Evolutionary conservation across 2,329 filamentous ascomycete species (phyloP).

Genomic region (Colletotrichum tamarilloi): DNA sequence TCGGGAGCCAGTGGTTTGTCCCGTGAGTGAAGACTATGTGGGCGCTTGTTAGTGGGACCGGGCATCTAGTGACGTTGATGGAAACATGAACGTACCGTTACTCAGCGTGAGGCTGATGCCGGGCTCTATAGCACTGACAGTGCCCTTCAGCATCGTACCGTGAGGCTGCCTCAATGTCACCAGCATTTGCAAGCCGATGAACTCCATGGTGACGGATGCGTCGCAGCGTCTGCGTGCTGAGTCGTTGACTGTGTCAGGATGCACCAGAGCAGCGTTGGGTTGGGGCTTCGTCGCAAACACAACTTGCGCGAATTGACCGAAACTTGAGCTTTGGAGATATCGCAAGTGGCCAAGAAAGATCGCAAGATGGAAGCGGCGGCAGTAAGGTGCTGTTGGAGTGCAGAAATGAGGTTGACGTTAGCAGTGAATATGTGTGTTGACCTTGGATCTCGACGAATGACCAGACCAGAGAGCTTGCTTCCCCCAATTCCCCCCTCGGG

Average conservation of each 20-base stretch:
- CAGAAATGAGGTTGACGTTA: conserved; percentile 5
- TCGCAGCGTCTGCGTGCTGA: conserved; percentile 23
- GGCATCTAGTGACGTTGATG: not conserved
- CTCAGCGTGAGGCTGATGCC: conserved; percentile 76
- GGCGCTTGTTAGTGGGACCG: conserved; percentile 1
- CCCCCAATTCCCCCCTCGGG: conserved; percentile 24
- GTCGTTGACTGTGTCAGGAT: conserved; percentile 23
- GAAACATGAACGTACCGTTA: conserved; percentile 72
- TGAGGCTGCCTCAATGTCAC: conserved; percentile 77
- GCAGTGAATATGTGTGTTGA: conserved; percentile 19
- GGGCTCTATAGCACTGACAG: conserved; percentile 74
- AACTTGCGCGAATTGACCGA: not conserved
- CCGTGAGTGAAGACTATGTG: conserved; percentile 51
- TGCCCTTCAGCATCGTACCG: conserved; percentile 74
- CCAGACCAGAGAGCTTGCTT: conserved; percentile 25
- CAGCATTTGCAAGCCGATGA: conserved; percentile 81
- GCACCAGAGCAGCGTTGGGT: not conserved
- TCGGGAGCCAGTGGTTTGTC: conserved; percentile 51
- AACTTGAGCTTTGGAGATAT: not conserved
- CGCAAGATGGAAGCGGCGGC: not conserved
- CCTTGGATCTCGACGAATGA: conserved; percentile 11
- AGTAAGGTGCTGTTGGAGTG: not conserved
- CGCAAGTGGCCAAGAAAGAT: conserved; percentile 4
- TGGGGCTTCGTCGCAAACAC: not conserved
- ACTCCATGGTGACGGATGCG: conserved; percentile 65